Base-by-base conservation (phyloP, 163 green algal genomes). In the Chloromonas sp. region DNA sequence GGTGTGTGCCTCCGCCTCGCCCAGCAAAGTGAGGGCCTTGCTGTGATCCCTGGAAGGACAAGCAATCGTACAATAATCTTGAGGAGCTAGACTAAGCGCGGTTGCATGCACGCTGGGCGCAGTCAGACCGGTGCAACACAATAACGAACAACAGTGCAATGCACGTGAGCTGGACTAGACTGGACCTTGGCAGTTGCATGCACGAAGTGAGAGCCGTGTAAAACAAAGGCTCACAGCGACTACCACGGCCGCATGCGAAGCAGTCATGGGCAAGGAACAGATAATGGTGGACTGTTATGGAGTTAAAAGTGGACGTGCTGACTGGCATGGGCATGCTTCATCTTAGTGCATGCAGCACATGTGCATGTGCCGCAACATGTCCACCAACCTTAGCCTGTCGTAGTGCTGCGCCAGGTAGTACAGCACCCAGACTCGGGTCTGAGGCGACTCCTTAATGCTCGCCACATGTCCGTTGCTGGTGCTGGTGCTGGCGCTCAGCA, bases 331-430 rank as follows among this genome's bases (percentile, higher is more conserved):
- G 36, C 36, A 36, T 36, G 36, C 36, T 36, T 36, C 36, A 36
- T 36, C 36, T 36, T 36, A 36, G 36, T 36, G 36, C 36, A 36
- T 36, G 36, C 36, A 36, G 36, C 36, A 36, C 36, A 36, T 36
- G 36, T 36, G 36, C 36, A 36, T 36, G 36, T 36, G 36, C 36
- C 36, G 36, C 36, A 36, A 36, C 36, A 36, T 74, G 14, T 61
- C 70, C 2, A 83, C 77, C 14, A 90, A 60, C 61, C 95, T 89
- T 60, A 95, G 82, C 62, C 86, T 62, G 90, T 96, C 92, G 71
- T 95, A 92, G 86, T 98, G 94, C 91, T 98, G 96, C 70, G 92
- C 91, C 58, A 97, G 88, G 92, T 96, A 98, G 3, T 96, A 89
- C 81, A 92, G 88, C 81, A 93, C 89, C 94, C 94, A 98, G 60